phyloP scores from a whole-genome alignment of 2,329 filamentous ascomycete species.

The Diaporthe batatas region DNA sequence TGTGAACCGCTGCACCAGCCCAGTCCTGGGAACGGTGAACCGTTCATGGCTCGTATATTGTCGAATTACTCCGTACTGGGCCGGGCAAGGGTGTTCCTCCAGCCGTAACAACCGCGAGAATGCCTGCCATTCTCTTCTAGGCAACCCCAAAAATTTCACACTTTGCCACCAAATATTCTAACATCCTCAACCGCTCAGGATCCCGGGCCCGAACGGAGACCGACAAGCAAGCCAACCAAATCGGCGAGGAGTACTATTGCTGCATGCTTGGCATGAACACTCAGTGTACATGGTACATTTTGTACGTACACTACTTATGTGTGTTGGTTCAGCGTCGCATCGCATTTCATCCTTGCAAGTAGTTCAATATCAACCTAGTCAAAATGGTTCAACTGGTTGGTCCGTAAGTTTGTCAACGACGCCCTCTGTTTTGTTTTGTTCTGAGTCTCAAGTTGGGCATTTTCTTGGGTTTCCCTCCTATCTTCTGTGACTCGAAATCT shows the following conservation, averaged over 20 bases:
- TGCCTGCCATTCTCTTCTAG: no score
- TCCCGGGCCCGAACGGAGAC: no score
- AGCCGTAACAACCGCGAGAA: no score
- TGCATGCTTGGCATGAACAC: not conserved
- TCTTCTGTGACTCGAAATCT: not conserved
- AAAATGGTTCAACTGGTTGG: not conserved
- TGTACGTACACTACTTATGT: not conserved
- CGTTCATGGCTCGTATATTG: not conserved
- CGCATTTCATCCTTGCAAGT: not conserved
- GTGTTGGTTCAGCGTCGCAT: not conserved
- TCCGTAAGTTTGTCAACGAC: not conserved
- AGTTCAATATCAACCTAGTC: not conserved
- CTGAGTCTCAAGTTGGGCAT: not conserved
- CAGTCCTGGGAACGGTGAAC: not conserved
- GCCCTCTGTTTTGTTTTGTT: not conserved
- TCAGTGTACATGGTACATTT: not conserved
- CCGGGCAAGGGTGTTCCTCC: no score
- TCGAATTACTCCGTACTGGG: no score
- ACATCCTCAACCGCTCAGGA: no score
- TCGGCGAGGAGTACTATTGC: not conserved
- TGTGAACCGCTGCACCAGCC: not conserved
- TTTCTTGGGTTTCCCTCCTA: not conserved
- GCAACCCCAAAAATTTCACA: no score
- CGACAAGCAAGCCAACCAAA: not conserved
- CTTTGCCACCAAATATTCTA: no score